Conservation (phyloP, 805 yeast genomes). For the Saccharomycopsis fermentans region DNA sequence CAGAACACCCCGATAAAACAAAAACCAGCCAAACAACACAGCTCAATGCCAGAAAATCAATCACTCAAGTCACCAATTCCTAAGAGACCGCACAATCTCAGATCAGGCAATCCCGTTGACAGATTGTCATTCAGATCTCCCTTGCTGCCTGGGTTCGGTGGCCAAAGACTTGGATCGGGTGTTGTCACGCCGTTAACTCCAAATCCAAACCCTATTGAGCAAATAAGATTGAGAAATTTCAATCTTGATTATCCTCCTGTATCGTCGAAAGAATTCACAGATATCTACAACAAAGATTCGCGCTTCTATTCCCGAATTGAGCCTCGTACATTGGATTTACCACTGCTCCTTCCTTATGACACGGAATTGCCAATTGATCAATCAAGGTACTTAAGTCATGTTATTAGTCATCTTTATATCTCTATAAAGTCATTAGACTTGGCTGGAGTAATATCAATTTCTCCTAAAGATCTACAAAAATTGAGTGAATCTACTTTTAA, state of each 20-base stretch:
- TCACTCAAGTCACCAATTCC: constrained; percentile 4
- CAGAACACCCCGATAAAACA: too few species aligned
- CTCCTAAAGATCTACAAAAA: constrained; percentile 49
- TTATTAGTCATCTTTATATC: constrained; percentile 69
- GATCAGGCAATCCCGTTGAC: not conserved
- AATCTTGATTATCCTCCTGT: constrained; percentile 39
- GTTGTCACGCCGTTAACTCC: constrained; percentile 16
- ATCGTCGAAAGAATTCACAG: constrained; percentile 23
- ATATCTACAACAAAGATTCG: constrained; percentile 30
- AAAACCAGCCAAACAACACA: not conserved
- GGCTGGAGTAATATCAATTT: constrained; percentile 56
- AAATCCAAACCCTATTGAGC: constrained; percentile 14
- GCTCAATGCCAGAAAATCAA: not conserved
- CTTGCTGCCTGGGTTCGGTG: not conserved
- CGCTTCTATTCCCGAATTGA: constrained; percentile 31
- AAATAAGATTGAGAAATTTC: constrained; percentile 31
- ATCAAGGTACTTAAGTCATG: constrained; percentile 64
- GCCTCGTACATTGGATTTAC: constrained; percentile 26
- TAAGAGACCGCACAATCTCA: not conserved
- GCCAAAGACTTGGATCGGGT: not conserved
- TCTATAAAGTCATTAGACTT: constrained; percentile 69
- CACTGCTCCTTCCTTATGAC: constrained; percentile 55
- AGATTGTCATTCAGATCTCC: constrained; percentile 5
- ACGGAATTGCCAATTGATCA: constrained; percentile 61
- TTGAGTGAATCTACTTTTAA: not conserved